phyloP scores from a whole-genome alignment of 441 rosid species.

The Brassica hybrid region DNA sequence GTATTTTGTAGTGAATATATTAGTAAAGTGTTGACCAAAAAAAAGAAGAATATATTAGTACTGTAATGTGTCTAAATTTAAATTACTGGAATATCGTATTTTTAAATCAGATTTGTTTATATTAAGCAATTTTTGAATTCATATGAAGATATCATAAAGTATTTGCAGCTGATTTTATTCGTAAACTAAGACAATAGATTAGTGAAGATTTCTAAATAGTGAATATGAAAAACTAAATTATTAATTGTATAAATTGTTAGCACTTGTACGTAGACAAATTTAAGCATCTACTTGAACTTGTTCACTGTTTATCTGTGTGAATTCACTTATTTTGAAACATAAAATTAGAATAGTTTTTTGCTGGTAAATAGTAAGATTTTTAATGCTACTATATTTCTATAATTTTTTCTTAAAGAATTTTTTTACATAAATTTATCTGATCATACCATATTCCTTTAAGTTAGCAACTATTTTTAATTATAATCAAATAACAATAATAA shows the following conservation, averaged over 20 bases:
- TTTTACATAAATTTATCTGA: neutral
- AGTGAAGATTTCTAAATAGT: neutral
- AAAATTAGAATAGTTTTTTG: neutral
- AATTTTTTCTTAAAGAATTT: neutral
- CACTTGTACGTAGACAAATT: neutral
- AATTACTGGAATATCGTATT: neutral
- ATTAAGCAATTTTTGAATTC: neutral
- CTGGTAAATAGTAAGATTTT: neutral
- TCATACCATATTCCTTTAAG: neutral
- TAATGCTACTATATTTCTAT: neutral
- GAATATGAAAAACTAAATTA: neutral
- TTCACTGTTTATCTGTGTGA: neutral
- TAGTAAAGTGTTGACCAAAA: neutral
- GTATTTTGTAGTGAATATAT: neutral
- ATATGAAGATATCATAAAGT: neutral
- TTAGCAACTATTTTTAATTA: neutral
- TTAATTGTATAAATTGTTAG: neutral
- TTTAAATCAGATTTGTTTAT: neutral
- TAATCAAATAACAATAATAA: slow-evolving; percentile 4
- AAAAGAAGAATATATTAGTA: neutral
- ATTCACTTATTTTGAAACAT: too few species aligned
- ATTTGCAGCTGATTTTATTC: neutral
- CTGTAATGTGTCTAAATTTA: neutral
- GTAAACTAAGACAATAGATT: neutral
- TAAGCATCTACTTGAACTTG: neutral